Conservation (phyloP, 768 basidiomycete genomes). For the Hysterangium stoloniferum region DNA sequence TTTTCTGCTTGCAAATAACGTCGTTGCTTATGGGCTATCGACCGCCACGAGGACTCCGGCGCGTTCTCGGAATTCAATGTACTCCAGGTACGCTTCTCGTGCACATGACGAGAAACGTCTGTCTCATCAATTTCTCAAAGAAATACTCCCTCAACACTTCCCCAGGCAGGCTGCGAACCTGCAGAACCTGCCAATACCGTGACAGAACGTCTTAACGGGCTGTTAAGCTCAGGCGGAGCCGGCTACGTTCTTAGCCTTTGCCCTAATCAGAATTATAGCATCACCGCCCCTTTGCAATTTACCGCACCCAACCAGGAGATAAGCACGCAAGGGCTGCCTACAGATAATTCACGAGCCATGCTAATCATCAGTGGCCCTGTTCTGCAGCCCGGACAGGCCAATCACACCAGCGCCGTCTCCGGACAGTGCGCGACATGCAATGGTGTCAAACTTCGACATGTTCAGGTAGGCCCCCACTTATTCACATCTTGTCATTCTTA, state of each 20-base stretch:
- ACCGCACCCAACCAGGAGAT: conserved; percentile 70
- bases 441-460: conserved; percentile 57
- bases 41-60: too few relatives aligned
- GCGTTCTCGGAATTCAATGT: too few relatives aligned
- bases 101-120: too few relatives aligned
- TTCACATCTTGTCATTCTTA: not conserved
- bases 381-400: conserved; percentile 37
- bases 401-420: conserved; percentile 68
- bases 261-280: conserved; percentile 49
- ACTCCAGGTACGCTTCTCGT: too few relatives aligned
- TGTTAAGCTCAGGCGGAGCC: conserved; percentile 56
- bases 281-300: conserved; percentile 61
- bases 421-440: conserved; percentile 54
- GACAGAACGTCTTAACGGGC: conserved; percentile 56
- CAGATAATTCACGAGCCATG: conserved; percentile 54
- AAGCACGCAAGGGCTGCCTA: conserved; percentile 71
- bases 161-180: conserved; percentile 38
- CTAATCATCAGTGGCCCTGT: conserved; percentile 64
- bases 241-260: conserved; percentile 66
- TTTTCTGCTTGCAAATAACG: too few relatives aligned
- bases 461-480: conserved; percentile 43
- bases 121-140: too few relatives aligned
- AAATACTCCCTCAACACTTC: too few relatives aligned
- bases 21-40: too few relatives aligned
- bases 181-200: conserved; percentile 39